These are phyloP conservation scores for Magnaporthiopsis rhizophila DNA, from an alignment of 2,329 filamentous ascomycete species.

Conservation along the genomic window DNA sequence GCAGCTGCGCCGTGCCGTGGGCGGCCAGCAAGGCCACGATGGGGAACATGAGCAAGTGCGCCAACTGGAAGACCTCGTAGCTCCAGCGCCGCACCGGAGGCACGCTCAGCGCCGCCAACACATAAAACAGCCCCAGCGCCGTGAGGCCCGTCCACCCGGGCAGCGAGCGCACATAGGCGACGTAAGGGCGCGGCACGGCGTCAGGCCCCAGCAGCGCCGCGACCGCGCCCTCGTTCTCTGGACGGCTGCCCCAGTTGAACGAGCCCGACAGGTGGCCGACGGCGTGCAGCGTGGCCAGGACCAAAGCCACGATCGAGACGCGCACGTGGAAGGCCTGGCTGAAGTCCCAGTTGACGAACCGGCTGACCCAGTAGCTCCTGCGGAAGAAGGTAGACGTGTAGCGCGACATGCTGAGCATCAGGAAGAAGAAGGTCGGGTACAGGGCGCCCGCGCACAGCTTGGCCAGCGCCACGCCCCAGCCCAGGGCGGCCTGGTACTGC, in stretches of 20 bases:
- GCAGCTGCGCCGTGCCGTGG: slow-evolving; percentile 40
- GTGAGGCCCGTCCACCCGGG: slow-evolving; percentile 44
- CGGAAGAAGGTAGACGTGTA: slow-evolving; percentile 46
- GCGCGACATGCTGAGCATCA: slow-evolving; percentile 49
- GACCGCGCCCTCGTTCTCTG: slow-evolving; percentile 34
- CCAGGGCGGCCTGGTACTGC: slow-evolving; percentile 39
- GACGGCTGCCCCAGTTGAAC: slow-evolving; percentile 40
- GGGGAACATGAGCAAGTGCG: slow-evolving; percentile 50
- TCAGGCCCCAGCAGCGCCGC: slow-evolving; percentile 35
- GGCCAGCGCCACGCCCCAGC: slow-evolving; percentile 47
- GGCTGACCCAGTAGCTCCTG: slow-evolving; percentile 40
- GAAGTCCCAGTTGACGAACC: slow-evolving; percentile 50
- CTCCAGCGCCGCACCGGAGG: slow-evolving; percentile 41
- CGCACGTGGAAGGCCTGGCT: slow-evolving; percentile 47
- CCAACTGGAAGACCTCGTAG: slow-evolving; percentile 50
- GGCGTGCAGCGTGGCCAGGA: slow-evolving; percentile 43
- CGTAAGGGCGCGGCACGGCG: slow-evolving; percentile 34
- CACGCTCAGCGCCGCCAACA: slow-evolving; percentile 38
- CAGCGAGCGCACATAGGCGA: slow-evolving; percentile 35
- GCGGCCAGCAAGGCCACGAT: slow-evolving; percentile 47
- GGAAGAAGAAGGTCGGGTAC: slow-evolving; percentile 51
- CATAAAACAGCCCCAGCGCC: slow-evolving; percentile 40
- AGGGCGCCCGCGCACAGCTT: slow-evolving; percentile 47
- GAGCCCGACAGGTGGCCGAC: slow-evolving; percentile 46
- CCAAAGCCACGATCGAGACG: slow-evolving; percentile 41